Percentiles rank a stretch among this genome's conserved stretches.
phyloP scores from a whole-genome alignment of 2,329 filamentous ascomycete genomes.

The Aspergillus vadensis region DNA sequence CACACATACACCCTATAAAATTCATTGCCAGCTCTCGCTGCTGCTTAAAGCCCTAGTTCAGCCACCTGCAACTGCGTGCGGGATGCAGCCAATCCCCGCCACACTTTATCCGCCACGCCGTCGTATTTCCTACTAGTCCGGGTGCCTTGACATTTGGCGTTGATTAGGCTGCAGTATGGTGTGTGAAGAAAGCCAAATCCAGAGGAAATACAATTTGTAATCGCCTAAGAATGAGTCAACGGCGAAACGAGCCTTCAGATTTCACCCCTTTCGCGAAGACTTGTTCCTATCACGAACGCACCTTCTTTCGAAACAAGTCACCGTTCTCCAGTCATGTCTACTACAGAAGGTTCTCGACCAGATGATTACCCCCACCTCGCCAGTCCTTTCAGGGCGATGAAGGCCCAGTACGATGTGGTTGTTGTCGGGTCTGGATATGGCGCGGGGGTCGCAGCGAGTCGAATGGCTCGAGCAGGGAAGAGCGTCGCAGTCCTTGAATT shows the following conservation, averaged over 20 bases:
- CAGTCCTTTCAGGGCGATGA: neutral
- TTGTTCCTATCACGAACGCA: neutral
- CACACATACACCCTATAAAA: too few species aligned
- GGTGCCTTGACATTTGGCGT: neutral
- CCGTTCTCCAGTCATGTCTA: neutral
- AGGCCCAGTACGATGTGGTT: slow-evolving; percentile 59
- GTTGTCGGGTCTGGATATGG: slow-evolving; percentile 72
- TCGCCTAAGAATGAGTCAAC: too few species aligned
- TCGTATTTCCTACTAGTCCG: neutral
- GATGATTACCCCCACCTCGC: neutral
- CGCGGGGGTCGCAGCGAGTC: slow-evolving; percentile 64
- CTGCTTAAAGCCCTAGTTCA: neutral
- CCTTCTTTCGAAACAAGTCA: neutral
- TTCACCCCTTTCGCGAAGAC: too few species aligned
- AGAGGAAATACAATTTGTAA: too few species aligned
- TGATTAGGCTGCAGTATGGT: too few species aligned
- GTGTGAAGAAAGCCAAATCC: too few species aligned
- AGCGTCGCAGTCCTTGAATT: slow-evolving; percentile 66
- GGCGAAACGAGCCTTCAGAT: too few species aligned
- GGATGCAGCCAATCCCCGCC: neutral
- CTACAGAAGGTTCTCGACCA: neutral
- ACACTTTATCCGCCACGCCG: neutral
- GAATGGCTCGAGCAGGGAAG: slow-evolving; percentile 62
- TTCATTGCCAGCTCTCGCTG: neutral
- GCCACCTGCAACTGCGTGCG: neutral